Evolutionary conservation across 2,329 filamentous ascomycete species (phyloP).

Genomic region (Ophiostoma ulmi): DNA sequence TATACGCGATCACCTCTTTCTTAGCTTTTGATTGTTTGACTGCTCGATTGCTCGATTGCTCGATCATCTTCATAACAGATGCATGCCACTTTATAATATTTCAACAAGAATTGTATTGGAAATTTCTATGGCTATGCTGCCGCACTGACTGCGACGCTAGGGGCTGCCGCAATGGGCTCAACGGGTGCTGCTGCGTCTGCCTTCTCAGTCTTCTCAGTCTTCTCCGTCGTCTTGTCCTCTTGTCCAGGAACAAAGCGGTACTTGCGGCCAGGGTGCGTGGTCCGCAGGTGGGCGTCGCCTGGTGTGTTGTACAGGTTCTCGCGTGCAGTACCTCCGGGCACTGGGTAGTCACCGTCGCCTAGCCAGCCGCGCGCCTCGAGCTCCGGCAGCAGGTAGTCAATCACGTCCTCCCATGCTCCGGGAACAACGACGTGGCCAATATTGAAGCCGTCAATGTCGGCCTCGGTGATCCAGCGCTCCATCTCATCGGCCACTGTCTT

Average conservation of each 20-base stretch:
- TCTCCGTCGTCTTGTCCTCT: neutral
- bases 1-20: neutral
- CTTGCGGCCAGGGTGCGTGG: conserved; percentile 16
- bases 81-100: no score
- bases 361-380: conserved; percentile 27
- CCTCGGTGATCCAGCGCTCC: conserved; percentile 62
- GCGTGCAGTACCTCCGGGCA: conserved; percentile 26
- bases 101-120: neutral
- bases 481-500: conserved; percentile 62
- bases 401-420: conserved; percentile 59
- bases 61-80: neutral
- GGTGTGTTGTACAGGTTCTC: conserved; percentile 26
- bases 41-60: no score
- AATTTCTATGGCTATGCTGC: neutral
- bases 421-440: conserved; percentile 46
- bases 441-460: conserved; percentile 71
- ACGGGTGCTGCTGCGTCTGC: neutral
- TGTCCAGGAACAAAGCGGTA: conserved; percentile 2
- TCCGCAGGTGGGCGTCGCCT: conserved; percentile 16
- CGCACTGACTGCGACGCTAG: neutral
- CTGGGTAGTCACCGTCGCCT: conserved; percentile 27
- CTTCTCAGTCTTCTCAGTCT: neutral
- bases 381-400: conserved; percentile 44
- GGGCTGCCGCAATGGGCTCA: neutral
- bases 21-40: neutral